Base-by-base conservation (phyloP, 345 rosid genomes). In the Citrus cavaleriei region DNA sequence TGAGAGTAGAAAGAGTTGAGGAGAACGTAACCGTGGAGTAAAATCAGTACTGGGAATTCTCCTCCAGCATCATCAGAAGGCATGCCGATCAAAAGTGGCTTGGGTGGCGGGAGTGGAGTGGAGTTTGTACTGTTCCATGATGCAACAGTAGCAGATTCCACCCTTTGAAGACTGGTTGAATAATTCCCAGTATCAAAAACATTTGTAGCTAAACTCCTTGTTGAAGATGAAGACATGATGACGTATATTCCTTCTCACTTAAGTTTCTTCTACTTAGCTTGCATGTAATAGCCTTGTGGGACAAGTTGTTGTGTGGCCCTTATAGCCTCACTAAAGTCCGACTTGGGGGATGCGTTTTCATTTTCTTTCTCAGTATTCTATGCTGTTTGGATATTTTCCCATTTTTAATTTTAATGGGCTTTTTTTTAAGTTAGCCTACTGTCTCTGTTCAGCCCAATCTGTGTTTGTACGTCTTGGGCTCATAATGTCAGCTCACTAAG, bases 1-100 rank as follows among this genome's bases (percentile, higher is more conserved):
- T 91, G 93, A 55, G 99, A 90, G 83, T 95, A 95, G 88, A 95
- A 95, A 13, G 90, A 75, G 83, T 92, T 95, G 83, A 75, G 82
- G 10, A 95, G 93, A 85, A 95, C 89, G 79, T 87, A 93, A 60
- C 97, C 97, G 73, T 93, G 99, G 89, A 95, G 92, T 76, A 95
- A 87, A 40, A 93, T 55, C 55, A 93, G 79, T 37, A 93, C 61
- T 30, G 98, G 96, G 85, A 80, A 93, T 22, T 91, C 92, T 64
- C 99, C 98, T 46, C 51, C 51, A 46, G 51, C 51, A 14, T 77
- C 88, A 59, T 87, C 92, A 51, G 74, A 49, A 0, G 98, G 98
- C 38, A 74, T 77, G 32, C 86, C 95, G 34, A 95, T 91, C 79
- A 95, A 81, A 2, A 95, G 89, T 22, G 90, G 88, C 83, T 93